Base-by-base conservation (phyloP, 495 filamentous ascomycete species). In the Neurospora sp. region DNA sequence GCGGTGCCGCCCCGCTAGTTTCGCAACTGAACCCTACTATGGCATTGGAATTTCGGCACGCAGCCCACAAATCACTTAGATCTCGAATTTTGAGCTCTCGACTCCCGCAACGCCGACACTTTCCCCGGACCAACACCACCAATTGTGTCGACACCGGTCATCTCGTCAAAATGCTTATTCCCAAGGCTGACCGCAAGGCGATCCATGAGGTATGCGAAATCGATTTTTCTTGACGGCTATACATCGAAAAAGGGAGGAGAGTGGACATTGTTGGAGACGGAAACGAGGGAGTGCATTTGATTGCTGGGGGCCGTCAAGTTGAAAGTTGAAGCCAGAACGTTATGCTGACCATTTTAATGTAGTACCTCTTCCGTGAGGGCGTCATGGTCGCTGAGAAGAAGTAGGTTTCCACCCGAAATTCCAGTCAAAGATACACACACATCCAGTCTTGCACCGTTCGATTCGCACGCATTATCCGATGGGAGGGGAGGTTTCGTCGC, bases 301-400 rank as follows among this genome's bases (percentile, higher is more conserved):
- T 66, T 35, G 14, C 54, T 35, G 54, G 54, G 54, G 27, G 14
- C 12, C 27, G 27, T 66, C 27, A 66, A 9, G 27, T 66, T 66
- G 54, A 35, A 35, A 35, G 54, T 66, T 35, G 54, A 66, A 42
- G 38, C 23, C 12, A 70, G 69, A 70, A 69, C 39, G 9, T 75
- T 44, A 69, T 71, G 79, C 84, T 85, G 80, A 85, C 80, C 14
- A 66, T 73, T 77, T 78, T 71, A 71, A 70, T 77, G 46, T 79
- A 98, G 92, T 97, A 98, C 90, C 93, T 99, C 90, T 98, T 99
- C 91, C 93, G 95, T 80, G 96, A 99, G 93, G 96, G 96, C 84
- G 96, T 99, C 71, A 92, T 98, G 86, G 95, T 98, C 84, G 96
- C 96, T 79, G 95, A 96, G 89, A 99, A 99, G 89, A 93, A 99